These are phyloP conservation scores for Gossypium bickii DNA, from an alignment of 345 rosid species.

Conservation along the genomic window DNA sequence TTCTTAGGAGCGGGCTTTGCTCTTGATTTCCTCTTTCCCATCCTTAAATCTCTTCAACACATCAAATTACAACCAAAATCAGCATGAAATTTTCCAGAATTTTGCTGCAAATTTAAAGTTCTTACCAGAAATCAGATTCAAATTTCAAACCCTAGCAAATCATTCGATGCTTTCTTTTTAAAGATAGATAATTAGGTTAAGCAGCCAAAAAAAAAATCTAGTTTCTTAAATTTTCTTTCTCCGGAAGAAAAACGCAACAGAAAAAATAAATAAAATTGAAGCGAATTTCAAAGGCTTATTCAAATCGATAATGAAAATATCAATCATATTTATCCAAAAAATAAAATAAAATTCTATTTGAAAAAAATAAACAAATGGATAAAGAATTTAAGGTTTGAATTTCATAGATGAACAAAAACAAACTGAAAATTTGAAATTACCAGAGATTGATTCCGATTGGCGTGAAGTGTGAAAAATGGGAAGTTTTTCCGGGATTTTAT, in stretches of 20 bases:
- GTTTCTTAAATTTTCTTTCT: neutral
- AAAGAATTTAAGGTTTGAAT: neutral
- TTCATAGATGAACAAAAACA: neutral
- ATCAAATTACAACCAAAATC: neutral
- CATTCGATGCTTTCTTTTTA: neutral
- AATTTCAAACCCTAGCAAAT: slow-evolving; percentile 2
- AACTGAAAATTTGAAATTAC: neutral
- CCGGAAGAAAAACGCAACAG: neutral
- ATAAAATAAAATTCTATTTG: neutral
- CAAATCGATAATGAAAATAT: neutral
- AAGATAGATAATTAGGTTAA: neutral
- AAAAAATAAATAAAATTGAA: neutral
- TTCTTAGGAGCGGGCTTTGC: slow-evolving; percentile 94
- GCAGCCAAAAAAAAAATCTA: neutral
- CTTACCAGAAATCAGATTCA: neutral
- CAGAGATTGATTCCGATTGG: neutral
- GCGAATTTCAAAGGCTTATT: neutral
- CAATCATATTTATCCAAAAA: neutral
- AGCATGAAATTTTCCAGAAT: neutral
- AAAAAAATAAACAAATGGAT: neutral
- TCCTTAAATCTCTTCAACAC: slow-evolving; percentile 21
- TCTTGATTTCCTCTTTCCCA: slow-evolving; percentile 98
- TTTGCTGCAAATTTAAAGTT: neutral
- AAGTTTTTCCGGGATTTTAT: neutral
- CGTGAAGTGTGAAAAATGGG: neutral